Base-by-base conservation (phyloP, 805 yeast genomes). In the Kuraishia hungarica region DNA sequence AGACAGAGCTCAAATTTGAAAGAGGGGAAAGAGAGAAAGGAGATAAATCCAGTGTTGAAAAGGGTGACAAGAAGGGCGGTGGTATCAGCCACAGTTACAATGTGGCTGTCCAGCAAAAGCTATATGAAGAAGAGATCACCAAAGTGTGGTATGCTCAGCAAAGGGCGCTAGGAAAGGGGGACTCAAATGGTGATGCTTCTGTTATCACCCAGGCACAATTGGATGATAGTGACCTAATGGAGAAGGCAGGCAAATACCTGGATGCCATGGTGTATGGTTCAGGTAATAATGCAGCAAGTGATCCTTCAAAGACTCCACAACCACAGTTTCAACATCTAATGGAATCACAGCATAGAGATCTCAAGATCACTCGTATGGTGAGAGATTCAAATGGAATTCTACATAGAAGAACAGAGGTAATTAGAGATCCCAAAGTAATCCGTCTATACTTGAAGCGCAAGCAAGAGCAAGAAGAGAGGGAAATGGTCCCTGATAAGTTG, bases 71-170 rank as follows among this genome's bases (percentile, higher is more conserved):
- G 53, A 76, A 77, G 61, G 67, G 73, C 55, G 75, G 74, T 58
- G 73, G 77, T 5, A 79, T 80, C 35, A 83, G 87, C 0, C 93
- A 87, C 68, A 83, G 87, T 55, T 87, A 87, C 62, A 87, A 86
- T 61, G 92, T 87, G 50, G 90, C 93, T 0, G 70, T 82, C 58
- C 98, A 93, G 68, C 98, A 93, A 64, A 87, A 86, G 64, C 83
- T 94, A 1, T 94, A 94, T 63, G 97, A 93, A 59, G 92, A 87
- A 57, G 98, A 94, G 66, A 87, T 94, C 56, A 77, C 81, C 43
- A 79, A 90, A 54, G 91, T 92, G 26, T 94, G 99, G 99, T 86
- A 87, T 62, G 82, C 86, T 7, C 98, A 93, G 66, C 81, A 84
- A 52, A 76, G 79, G 57, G 77, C 84, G 11, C 72, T 92, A 53